These are phyloP conservation scores for Podosphaera aphanis DNA, from an alignment of 2,329 filamentous ascomycete species.

Conservation along the genomic window DNA sequence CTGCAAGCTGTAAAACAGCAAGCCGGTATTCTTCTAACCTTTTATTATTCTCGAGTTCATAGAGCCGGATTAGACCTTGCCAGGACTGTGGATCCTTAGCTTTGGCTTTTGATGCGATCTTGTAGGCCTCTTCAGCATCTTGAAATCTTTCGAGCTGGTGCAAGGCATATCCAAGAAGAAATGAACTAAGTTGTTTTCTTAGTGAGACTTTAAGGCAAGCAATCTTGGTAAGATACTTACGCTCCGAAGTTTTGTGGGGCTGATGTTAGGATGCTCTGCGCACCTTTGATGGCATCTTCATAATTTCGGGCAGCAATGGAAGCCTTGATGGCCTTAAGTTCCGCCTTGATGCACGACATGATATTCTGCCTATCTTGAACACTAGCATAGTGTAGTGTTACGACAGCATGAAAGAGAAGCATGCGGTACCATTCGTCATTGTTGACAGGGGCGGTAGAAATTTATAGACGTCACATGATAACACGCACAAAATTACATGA, in stretches of 20 bases:
- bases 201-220: not conserved
- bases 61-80: conserved; percentile 72
- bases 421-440: too few species aligned
- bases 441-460: too few species aligned
- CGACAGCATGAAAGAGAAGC: too few species aligned
- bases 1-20: conserved; percentile 48
- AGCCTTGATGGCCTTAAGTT: conserved; percentile 60
- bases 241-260: conserved; percentile 68
- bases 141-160: conserved; percentile 52
- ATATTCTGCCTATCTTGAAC: not conserved
- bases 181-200: conserved; percentile 26
- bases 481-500: too few species aligned
- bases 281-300: conserved; percentile 47
- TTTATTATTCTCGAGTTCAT: conserved; percentile 48
- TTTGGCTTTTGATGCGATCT: conserved; percentile 45
- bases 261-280: conserved; percentile 41
- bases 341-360: conserved; percentile 32
- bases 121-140: conserved; percentile 57
- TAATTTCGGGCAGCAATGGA: conserved; percentile 59
- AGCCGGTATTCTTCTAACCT: conserved; percentile 53
- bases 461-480: too few species aligned
- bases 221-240: conserved; percentile 21
- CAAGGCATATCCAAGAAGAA: conserved; percentile 71
- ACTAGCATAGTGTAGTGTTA: not conserved
- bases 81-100: conserved; percentile 62